Evolutionary conservation across 2,329 filamentous ascomycete species (phyloP).

Genomic region (Colletotrichum orbiculare): DNA sequence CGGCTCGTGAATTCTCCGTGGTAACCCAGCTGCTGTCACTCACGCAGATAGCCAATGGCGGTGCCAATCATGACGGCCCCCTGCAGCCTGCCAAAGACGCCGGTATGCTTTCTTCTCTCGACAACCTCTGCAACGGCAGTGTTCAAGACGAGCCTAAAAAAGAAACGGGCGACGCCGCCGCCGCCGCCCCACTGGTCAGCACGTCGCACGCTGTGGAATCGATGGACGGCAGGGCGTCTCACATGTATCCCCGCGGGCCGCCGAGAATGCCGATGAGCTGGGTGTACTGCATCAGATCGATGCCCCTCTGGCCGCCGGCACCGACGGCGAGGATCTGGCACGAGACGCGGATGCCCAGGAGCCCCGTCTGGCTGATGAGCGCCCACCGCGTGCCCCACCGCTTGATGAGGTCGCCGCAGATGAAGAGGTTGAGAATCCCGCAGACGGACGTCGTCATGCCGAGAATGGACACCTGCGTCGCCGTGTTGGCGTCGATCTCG

Average conservation of each 20-base stretch:
- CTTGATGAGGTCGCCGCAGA: constrained; percentile 76
- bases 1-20: no score
- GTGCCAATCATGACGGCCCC: constrained; percentile 76
- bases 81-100: constrained; percentile 72
- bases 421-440: constrained; percentile 74
- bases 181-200: no score
- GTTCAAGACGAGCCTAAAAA: constrained; percentile 68
- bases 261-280: constrained; percentile 77
- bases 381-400: constrained; percentile 71
- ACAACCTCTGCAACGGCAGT: constrained; percentile 75
- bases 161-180: constrained; percentile 14
- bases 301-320: constrained; percentile 70
- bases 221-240: constrained; percentile 24
- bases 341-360: constrained; percentile 71
- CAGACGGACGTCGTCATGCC: constrained; percentile 76
- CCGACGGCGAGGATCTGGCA: constrained; percentile 74
- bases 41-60: constrained; percentile 70
- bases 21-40: constrained; percentile 38
- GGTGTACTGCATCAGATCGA: constrained; percentile 73
- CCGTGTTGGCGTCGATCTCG: constrained; percentile 73
- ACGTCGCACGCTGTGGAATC: no score
- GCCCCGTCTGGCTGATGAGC: constrained; percentile 70
- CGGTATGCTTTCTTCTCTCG: constrained; percentile 68
- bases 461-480: constrained; percentile 71
- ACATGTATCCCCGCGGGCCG: constrained; percentile 75